Evolutionary conservation across 2,329 filamentous ascomycete genomes (phyloP), one percentile per base, ranked within the genome.

Genomic region (Aspergillus caelatus): DNA sequence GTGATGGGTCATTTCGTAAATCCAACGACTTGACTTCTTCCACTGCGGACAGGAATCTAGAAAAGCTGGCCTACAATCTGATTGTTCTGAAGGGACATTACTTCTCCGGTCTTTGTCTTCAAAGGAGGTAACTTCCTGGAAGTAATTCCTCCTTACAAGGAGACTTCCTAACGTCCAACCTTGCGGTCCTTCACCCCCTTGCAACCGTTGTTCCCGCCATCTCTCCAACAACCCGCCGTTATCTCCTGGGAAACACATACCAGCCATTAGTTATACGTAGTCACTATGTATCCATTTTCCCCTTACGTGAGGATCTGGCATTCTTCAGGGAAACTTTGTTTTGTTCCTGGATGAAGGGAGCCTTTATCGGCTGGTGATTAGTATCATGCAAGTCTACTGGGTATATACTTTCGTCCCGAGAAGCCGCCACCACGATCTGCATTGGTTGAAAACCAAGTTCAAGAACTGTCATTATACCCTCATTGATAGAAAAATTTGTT

Each of bases 171-270:
- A 50, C 12, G 9, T 50, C 46, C 46, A 50, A 3, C 46, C 46
- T 50, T 50, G 46, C 46, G 48, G 16, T 19, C 28, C 26, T 52
- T 23, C 21, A 1, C 26, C 48, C 48, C 48, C 28, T 52, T 52
- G 48, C 48, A 52, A 52, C 28, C 16, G 26, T 50, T 28, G 9
- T 16, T 52, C 48, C 48, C 48, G 28, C 48, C 28, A 52, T 52
- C 26, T 50, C 46, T 50, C 46, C 26, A 50, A 50, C 46, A 50
- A 50, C 46, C 46, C 48, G 9, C 5, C 28, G 16, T 12, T 14
- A 52, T 58, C 57, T 50, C 57, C 57, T 30, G 11, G 43, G 57
- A 58, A 58, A 58, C 57, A 48, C 32, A 45, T 43, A 26, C 57
- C 43, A 58, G 57, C 57, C 57, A 58, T 58, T 41, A 3, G 28